phyloP scores from a whole-genome alignment of 2,329 filamentous ascomycete genomes.

The Colletotrichum brevisporum region DNA sequence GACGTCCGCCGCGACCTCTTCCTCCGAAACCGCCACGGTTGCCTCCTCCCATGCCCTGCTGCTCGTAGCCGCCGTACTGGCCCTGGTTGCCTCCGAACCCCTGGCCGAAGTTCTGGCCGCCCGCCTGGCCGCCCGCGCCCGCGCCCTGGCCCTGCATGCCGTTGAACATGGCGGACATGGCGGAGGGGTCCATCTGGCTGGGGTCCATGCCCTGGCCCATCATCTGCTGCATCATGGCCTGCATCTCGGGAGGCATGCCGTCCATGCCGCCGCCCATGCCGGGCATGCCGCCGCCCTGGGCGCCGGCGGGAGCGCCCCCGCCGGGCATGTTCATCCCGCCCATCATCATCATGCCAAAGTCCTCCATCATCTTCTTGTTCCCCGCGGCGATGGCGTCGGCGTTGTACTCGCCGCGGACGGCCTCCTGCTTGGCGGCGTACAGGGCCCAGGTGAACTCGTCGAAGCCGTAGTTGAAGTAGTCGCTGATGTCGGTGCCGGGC shows the following conservation, averaged over 20 bases:
- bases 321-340: slow-evolving; percentile 64
- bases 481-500: slow-evolving; percentile 92
- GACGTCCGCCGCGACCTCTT: slow-evolving; percentile 50
- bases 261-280: slow-evolving; percentile 72
- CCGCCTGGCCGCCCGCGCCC: slow-evolving; percentile 61
- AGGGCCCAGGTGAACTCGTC: slow-evolving; percentile 98
- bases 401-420: slow-evolving; percentile 81
- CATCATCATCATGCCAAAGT: slow-evolving; percentile 79
- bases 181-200: slow-evolving; percentile 74
- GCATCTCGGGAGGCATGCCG: slow-evolving; percentile 76
- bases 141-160: slow-evolving; percentile 66
- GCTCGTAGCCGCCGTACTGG: slow-evolving; percentile 64
- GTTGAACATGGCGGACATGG: slow-evolving; percentile 72
- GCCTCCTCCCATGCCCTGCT: slow-evolving; percentile 61
- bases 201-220: slow-evolving; percentile 76
- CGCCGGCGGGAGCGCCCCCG: slow-evolving; percentile 48
- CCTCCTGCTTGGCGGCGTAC: slow-evolving; percentile 91
- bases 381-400: slow-evolving; percentile 74
- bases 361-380: slow-evolving; percentile 85
- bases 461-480: slow-evolving; percentile 99
- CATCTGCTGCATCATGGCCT: slow-evolving; percentile 79
- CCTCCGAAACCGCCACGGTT: slow-evolving; percentile 48
- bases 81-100: slow-evolving; percentile 68
- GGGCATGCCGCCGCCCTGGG: slow-evolving; percentile 55
- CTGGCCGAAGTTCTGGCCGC: slow-evolving; percentile 65